phyloP scores from a whole-genome alignment of 345 rosid genomes.

The Camelina sativa region DNA sequence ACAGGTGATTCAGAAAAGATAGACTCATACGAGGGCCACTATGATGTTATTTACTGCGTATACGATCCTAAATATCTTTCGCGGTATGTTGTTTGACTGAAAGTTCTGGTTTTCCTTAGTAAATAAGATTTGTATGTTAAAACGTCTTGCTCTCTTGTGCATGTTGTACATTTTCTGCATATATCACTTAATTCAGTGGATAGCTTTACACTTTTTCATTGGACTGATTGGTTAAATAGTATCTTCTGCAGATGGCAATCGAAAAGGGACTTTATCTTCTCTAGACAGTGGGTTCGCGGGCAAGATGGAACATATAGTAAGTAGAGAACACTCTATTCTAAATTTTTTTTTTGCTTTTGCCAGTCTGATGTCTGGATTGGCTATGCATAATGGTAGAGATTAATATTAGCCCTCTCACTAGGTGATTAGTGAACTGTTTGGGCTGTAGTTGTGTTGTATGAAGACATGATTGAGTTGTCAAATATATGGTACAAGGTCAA shows the following conservation, averaged over 20 bases:
- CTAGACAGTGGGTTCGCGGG: constrained; percentile 95
- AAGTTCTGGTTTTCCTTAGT: constrained; percentile 16
- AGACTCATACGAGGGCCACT: constrained; percentile 90
- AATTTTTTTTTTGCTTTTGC: constrained; percentile 13
- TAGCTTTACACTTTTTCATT: neutral
- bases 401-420: constrained; percentile 3
- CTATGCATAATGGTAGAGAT: constrained; percentile 18
- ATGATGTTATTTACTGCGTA: constrained; percentile 83
- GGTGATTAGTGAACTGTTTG: constrained; percentile 2
- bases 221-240: constrained; percentile 32
- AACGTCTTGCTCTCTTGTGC: constrained; percentile 18
- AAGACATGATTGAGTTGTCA: neutral
- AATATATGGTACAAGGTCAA: constrained; percentile 15
- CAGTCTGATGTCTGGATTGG: constrained; percentile 20
- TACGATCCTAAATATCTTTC: constrained; percentile 83
- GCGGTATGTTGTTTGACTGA: constrained; percentile 53
- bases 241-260: constrained; percentile 82
- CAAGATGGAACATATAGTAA: constrained; percentile 99
- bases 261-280: constrained; percentile 90
- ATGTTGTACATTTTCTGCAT: constrained; percentile 22
- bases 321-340: constrained; percentile 39
- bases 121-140: neutral
- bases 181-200: constrained; percentile 23
- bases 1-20: constrained; percentile 86
- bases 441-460: neutral